A percentile compares a stretch with the other conserved stretches of the same genome.
Evolutionary conservation across 352 stramenopile species (phyloP).

Genomic region (Phytopythium aichiense): DNA sequence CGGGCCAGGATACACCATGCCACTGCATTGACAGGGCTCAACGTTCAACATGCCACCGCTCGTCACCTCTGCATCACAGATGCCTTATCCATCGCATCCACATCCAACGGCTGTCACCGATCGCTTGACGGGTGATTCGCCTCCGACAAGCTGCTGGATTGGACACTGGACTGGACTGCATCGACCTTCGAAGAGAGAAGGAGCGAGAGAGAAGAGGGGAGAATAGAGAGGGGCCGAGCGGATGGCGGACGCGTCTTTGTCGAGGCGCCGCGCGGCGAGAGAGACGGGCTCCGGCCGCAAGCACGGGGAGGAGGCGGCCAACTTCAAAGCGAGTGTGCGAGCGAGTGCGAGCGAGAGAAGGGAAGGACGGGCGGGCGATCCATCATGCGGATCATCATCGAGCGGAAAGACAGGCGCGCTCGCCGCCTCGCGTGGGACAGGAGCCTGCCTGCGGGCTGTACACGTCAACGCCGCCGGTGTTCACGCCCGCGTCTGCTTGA

Average conservation of each 20-base stretch:
- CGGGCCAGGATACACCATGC: slow-evolving; percentile 5
- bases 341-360: no score
- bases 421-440: slow-evolving; percentile 5
- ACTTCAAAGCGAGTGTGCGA: background rate
- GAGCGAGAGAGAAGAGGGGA: background rate
- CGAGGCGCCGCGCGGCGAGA: slow-evolving; percentile 1
- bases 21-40: slow-evolving; percentile 4
- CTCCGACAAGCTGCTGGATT: no score
- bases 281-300: slow-evolving; percentile 4
- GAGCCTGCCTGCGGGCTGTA: background rate
- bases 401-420: slow-evolving; percentile 4
- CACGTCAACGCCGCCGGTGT: slow-evolving; percentile 1
- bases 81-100: background rate
- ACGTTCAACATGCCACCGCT: background rate
- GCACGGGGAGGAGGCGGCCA: background rate
- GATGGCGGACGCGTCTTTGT: slow-evolving; percentile 5
- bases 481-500: slow-evolving; percentile 3
- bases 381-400: background rate
- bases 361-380: background rate
- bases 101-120: background rate
- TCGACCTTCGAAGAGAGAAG: background rate
- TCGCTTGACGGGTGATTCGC: no score
- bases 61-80: background rate
- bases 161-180: no score
- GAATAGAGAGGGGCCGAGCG: background rate